Conservation (phyloP, 176 grass and related monocot genomes). For the Eragrostis curvula region DNA sequence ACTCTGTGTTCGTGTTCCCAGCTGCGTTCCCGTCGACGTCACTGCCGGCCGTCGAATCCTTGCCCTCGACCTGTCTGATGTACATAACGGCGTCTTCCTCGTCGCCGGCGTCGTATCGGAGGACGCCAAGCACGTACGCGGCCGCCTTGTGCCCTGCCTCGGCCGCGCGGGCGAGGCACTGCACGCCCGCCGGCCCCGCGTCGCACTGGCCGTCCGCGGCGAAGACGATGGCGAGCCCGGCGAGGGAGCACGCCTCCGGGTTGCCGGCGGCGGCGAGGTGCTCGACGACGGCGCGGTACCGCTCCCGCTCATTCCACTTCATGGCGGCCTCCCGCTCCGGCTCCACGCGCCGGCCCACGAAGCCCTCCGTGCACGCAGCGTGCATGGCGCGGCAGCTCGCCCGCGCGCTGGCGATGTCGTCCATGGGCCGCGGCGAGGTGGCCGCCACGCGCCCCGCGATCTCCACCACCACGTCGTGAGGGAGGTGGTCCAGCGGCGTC, state of each 20-base stretch:
- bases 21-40: accelerated
- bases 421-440: neutral
- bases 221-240: slow-evolving; percentile 13
- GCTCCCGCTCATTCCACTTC: slow-evolving; percentile 4
- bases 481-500: neutral
- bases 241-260: slow-evolving; percentile 33
- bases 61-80: slow-evolving; percentile 12
- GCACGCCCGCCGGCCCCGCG: neutral
- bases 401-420: slow-evolving; percentile 26
- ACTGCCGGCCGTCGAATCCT: too few species aligned
- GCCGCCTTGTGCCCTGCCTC: slow-evolving; percentile 1
- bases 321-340: slow-evolving; percentile 17
- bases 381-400: slow-evolving; percentile 21
- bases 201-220: neutral
- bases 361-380: neutral
- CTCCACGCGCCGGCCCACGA: neutral
- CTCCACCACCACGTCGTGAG: slow-evolving; percentile 16
- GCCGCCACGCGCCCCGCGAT: neutral
- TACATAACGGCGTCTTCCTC: neutral
- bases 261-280: slow-evolving; percentile 7
- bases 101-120: neutral
- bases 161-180: neutral
- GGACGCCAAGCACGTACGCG: slow-evolving; percentile 33
- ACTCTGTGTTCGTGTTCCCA: neutral
- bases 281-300: slow-evolving; percentile 18